phyloP scores from a whole-genome alignment of 2,329 filamentous ascomycete species.

The Diplodia corticola region DNA sequence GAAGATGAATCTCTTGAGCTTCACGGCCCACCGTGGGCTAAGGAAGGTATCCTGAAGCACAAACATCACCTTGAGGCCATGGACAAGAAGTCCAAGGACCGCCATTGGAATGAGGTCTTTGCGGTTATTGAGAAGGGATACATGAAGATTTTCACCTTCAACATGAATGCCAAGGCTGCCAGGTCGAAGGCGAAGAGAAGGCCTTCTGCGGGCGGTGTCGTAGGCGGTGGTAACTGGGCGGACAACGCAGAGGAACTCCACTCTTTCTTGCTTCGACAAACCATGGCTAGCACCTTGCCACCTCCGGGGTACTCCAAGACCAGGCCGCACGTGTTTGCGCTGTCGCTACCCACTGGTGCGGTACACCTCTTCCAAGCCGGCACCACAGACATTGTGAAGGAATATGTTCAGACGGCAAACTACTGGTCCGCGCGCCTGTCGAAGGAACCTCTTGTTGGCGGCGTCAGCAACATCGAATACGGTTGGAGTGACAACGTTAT shows the following conservation, averaged over 20 bases:
- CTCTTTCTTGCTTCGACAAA: constrained; percentile 84
- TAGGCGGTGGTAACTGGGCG: constrained; percentile 97
- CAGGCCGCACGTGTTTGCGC: constrained; percentile 88
- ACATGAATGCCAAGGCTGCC: constrained; percentile 70
- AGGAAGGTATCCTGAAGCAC: constrained; percentile 93
- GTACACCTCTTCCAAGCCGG: constrained; percentile 98
- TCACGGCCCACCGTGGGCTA: constrained; percentile 94
- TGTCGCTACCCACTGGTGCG: constrained; percentile 87
- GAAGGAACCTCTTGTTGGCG: constrained; percentile 88
- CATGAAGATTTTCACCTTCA: constrained; percentile 92
- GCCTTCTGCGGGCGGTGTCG: constrained; percentile 62
- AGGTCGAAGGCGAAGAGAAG: constrained; percentile 64
- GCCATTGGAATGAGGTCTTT: constrained; percentile 94
- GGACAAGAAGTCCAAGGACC: constrained; percentile 89
- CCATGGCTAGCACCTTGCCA: constrained; percentile 85
- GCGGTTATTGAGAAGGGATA: constrained; percentile 94
- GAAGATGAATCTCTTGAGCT: constrained; percentile 93
- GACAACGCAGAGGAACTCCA: constrained; percentile 91
- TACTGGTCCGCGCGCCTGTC: constrained; percentile 96
- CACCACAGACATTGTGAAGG: constrained; percentile 88
- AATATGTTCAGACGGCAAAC: constrained; percentile 92
- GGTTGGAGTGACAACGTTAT: constrained; percentile 90
- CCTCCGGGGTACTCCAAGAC: constrained; percentile 90
- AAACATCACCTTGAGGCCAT: constrained; percentile 92
- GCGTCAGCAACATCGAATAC: constrained; percentile 95